These are phyloP conservation scores for Chytriomyces sp. DNA, from an alignment of 192 early-diverging fungal species.

Conservation along the genomic window DNA sequence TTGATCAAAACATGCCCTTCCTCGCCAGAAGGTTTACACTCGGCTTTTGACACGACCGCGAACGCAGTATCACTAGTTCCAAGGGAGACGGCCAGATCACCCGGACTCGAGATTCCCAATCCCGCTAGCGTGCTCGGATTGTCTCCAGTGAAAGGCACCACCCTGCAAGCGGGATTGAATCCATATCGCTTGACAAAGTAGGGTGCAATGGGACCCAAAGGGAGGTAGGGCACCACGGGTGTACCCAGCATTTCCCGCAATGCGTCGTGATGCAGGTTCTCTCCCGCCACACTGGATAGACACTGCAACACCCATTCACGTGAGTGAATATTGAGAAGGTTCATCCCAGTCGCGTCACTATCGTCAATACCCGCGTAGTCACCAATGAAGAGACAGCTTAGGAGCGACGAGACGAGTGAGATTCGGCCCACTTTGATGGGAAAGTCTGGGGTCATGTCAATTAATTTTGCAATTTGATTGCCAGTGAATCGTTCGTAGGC, in stretches of 20 bases:
- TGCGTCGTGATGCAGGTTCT: slow-evolving; percentile 24
- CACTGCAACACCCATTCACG: slow-evolving; percentile 57
- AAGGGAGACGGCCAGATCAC: slow-evolving; percentile 70
- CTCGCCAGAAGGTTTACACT: slow-evolving; percentile 41
- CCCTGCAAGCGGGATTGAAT: slow-evolving; percentile 47
- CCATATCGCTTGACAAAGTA: slow-evolving; percentile 74
- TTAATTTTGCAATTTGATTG: slow-evolving; percentile 51
- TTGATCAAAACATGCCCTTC: slow-evolving; percentile 64
- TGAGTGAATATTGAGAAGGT: slow-evolving; percentile 68
- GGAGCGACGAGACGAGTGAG: slow-evolving; percentile 74
- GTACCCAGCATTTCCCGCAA: slow-evolving; percentile 52
- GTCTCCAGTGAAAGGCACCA: slow-evolving; percentile 52
- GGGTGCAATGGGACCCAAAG: slow-evolving; percentile 32
- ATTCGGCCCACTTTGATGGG: slow-evolving; percentile 61
- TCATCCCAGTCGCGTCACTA: slow-evolving; percentile 81
- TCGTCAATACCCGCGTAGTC: slow-evolving; percentile 63
- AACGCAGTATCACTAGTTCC: slow-evolving; percentile 83
- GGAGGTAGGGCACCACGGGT: slow-evolving; percentile 40
- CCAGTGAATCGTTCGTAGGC: slow-evolving; percentile 81
- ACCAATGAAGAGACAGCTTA: slow-evolving; percentile 65
- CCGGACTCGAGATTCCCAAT: slow-evolving; percentile 47
- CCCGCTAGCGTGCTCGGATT: slow-evolving; percentile 73
- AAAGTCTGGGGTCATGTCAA: slow-evolving; percentile 32
- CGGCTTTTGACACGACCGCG: slow-evolving; percentile 42
- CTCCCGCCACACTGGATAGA: slow-evolving; percentile 45